Percentiles rank a stretch among this genome's conserved stretches.
phyloP scores from a whole-genome alignment of 768 basidiomycete species.

The Cyathus striatus region DNA sequence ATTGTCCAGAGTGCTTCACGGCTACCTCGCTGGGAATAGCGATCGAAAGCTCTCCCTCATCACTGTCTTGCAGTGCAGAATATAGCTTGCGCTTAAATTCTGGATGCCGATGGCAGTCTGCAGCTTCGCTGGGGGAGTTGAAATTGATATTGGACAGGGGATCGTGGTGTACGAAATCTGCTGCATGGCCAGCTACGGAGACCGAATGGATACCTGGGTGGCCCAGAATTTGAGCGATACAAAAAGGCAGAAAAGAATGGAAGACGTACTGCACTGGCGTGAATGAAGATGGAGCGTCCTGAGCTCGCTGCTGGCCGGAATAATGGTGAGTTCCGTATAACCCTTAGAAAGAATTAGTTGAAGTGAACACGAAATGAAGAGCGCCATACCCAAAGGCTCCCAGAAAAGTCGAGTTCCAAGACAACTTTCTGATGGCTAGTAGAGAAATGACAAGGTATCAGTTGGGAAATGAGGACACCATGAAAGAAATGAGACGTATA shows the following conservation, averaged over 20 bases:
- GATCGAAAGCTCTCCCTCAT: constrained; percentile 94
- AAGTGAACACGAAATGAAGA: constrained; percentile 3
- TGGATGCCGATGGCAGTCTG: constrained; percentile 84
- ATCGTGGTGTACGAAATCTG: constrained; percentile 78
- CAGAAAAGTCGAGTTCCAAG: constrained; percentile 89
- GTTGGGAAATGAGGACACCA: constrained; percentile 14
- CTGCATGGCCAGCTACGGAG: constrained; percentile 63
- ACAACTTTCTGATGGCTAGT: constrained; percentile 97
- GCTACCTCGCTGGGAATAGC: constrained; percentile 72
- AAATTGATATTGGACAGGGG: constrained; percentile 62
- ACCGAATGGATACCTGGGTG: constrained; percentile 65
- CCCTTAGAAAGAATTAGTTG: constrained; percentile 48
- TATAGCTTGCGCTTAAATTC: constrained; percentile 92
- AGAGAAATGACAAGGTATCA: constrained; percentile 49
- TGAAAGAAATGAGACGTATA: constrained; percentile 59
- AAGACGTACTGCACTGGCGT: constrained; percentile 79
- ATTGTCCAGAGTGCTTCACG: constrained; percentile 53
- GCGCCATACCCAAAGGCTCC: constrained; percentile 69
- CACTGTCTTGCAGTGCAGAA: constrained; percentile 83
- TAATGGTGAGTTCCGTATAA: constrained; percentile 87
- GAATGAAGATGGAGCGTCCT: constrained; percentile 85
- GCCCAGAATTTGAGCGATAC: constrained; percentile 10
- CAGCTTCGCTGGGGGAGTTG: constrained; percentile 44
- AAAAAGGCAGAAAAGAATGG: not conserved
- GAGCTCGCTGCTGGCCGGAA: constrained; percentile 76